These are phyloP conservation scores for Aspergillus coremiiformis DNA, from an alignment of 495 filamentous ascomycete species.

Conservation along the genomic window DNA sequence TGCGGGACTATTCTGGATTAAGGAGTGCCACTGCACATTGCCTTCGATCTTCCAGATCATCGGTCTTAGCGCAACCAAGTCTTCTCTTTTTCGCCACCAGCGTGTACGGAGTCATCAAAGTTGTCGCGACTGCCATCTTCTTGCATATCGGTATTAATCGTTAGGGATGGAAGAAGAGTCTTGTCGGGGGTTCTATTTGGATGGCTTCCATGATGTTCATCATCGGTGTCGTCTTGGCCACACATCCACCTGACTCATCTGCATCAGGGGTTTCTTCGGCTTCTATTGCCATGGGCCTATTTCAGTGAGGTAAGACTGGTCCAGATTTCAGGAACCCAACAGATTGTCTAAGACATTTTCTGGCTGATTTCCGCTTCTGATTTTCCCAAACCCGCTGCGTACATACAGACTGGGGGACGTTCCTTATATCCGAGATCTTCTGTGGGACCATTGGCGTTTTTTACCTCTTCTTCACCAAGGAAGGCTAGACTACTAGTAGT, in stretches of 20 bases:
- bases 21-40: conserved; percentile 37
- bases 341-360: background rate
- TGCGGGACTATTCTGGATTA: conserved; percentile 44
- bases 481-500: conserved; percentile 35
- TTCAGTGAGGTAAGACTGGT: conserved; percentile 34
- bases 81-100: conserved; percentile 45
- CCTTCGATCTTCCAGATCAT: conserved; percentile 45
- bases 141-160: conserved; percentile 62
- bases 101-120: conserved; percentile 47
- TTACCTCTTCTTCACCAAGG: conserved; percentile 49
- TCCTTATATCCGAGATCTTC: conserved; percentile 52
- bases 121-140: conserved; percentile 52
- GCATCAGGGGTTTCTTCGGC: conserved; percentile 25
- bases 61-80: conserved; percentile 35
- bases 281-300: conserved; percentile 46
- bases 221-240: conserved; percentile 59
- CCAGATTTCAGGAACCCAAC: background rate
- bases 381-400: conserved; percentile 63
- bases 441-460: conserved; percentile 28
- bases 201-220: conserved; percentile 67
- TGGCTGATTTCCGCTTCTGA: conserved; percentile 41
- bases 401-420: conserved; percentile 53
- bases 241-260: conserved; percentile 32
- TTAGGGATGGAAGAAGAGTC: conserved; percentile 56
- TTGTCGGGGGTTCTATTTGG: conserved; percentile 62